These are phyloP conservation scores for Rhododendron williamsianum DNA, from an alignment of 148 eudicot species.

Conservation along the genomic window DNA sequence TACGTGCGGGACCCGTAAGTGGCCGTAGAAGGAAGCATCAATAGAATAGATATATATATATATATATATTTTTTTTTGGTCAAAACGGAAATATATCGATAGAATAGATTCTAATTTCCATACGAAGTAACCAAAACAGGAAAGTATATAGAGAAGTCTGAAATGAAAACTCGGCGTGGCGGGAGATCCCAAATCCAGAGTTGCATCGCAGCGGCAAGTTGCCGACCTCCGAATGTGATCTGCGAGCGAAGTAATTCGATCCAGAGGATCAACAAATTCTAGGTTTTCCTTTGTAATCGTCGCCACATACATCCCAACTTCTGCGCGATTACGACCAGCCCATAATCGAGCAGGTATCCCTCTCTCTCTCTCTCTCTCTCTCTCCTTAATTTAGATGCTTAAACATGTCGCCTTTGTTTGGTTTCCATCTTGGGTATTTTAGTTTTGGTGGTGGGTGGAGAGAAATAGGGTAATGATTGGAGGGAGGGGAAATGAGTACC, in stretches of 20 bases:
- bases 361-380: neutral
- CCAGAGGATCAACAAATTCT: no score
- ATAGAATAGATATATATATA: neutral
- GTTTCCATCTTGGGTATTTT: no score
- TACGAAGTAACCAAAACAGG: neutral
- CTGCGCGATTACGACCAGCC: neutral
- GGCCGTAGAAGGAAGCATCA: neutral
- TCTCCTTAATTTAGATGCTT: neutral
- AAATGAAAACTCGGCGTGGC: neutral
- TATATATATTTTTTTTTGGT: no score
- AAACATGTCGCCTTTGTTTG: neutral
- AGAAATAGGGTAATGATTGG: no score
- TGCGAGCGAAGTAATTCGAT: neutral
- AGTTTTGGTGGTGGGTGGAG: no score
- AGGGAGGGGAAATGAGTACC: no score
- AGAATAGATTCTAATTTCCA: neutral
- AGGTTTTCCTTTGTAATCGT: neutral
- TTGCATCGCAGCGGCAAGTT: neutral
- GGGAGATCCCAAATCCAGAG: neutral
- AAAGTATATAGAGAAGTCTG: no score
- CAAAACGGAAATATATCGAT: no score
- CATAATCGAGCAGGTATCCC: neutral
- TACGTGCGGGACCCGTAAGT: no score
- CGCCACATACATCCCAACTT: neutral
- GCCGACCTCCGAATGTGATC: neutral